Conservation (phyloP, 345 rosid species). For the Dipteronia dyeriana region DNA sequence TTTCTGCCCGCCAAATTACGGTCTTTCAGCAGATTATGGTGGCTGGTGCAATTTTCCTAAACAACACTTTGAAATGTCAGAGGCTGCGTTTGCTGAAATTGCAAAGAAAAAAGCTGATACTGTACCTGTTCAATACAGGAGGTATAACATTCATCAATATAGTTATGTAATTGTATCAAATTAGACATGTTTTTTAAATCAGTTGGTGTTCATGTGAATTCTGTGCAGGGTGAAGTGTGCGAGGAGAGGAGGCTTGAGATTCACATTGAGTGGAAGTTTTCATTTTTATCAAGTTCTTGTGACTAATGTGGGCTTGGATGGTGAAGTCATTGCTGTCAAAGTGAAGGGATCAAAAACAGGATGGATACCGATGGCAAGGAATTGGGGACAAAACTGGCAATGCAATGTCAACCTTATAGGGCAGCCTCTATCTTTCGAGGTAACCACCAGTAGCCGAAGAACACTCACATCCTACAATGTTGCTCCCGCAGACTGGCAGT, state of each 20-base stretch:
- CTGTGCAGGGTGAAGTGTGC: constrained; percentile 63
- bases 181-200: background rate
- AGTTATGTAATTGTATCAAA: background rate
- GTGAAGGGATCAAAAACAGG: constrained; percentile 92
- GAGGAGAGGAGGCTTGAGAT: constrained; percentile 75
- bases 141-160: constrained; percentile 30
- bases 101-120: constrained; percentile 67
- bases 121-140: constrained; percentile 78
- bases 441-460: constrained; percentile 57
- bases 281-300: constrained; percentile 73
- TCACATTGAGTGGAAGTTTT: constrained; percentile 66
- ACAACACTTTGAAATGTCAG: constrained; percentile 88
- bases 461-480: constrained; percentile 77
- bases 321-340: constrained; percentile 77
- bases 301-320: constrained; percentile 80
- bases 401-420: constrained; percentile 66
- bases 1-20: constrained; percentile 91
- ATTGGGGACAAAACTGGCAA: constrained; percentile 96
- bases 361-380: constrained; percentile 94
- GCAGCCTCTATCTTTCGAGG: constrained; percentile 90
- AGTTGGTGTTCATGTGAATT: constrained; percentile 3
- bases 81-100: constrained; percentile 81
- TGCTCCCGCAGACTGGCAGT: constrained; percentile 81
- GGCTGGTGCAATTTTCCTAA: constrained; percentile 97
- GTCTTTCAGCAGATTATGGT: constrained; percentile 77